phyloP scores from a whole-genome alignment of 2,329 filamentous ascomycete genomes.

The Ustulina deusta region DNA sequence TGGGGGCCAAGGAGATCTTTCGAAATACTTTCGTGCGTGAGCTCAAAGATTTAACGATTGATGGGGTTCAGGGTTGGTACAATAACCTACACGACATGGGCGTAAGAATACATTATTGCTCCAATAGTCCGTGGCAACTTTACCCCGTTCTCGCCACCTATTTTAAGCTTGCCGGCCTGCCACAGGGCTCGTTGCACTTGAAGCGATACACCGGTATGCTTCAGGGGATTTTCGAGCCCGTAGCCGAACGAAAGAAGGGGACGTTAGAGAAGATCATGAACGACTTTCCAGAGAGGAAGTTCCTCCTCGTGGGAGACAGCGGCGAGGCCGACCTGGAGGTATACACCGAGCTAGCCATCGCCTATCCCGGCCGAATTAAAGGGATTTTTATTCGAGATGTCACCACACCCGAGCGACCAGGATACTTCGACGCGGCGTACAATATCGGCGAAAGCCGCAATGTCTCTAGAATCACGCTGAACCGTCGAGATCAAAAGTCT shows the following conservation, averaged over 20 bases:
- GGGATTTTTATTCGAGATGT: constrained; percentile 96
- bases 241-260: constrained; percentile 92
- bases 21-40: constrained; percentile 95
- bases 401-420: constrained; percentile 78
- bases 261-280: constrained; percentile 85
- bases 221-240: constrained; percentile 97
- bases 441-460: constrained; percentile 46
- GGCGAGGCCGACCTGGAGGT: constrained; percentile 97
- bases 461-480: constrained; percentile 23
- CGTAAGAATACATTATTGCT: constrained; percentile 94
- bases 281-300: constrained; percentile 90
- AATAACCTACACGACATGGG: constrained; percentile 79
- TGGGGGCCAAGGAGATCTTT: constrained; percentile 92
- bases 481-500: constrained; percentile 32
- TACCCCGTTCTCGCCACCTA: constrained; percentile 90
- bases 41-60: constrained; percentile 81
- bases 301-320: constrained; percentile 93
- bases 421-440: constrained; percentile 79
- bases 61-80: constrained; percentile 94
- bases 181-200: constrained; percentile 89
- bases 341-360: constrained; percentile 90
- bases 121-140: constrained; percentile 99
- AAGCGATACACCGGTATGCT: constrained; percentile 98
- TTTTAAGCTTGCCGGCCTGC: constrained; percentile 83
- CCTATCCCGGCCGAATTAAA: constrained; percentile 84